Evolutionary conservation across 75 land plant species (phyloP).

Genomic region (Selaginella tamariscina): DNA sequence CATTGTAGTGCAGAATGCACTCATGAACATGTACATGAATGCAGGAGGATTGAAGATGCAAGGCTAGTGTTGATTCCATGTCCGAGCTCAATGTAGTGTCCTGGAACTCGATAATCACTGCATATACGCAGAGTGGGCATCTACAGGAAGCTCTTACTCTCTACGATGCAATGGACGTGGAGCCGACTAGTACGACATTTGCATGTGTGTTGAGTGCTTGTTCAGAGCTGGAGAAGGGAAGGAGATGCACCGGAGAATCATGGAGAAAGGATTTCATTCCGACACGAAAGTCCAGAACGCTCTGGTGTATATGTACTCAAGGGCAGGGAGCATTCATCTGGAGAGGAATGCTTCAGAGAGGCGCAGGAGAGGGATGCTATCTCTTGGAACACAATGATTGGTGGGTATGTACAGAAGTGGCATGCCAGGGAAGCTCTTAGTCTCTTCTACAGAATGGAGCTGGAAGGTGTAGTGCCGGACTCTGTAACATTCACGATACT

Average conservation of each 20-base stretch:
- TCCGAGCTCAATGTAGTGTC: background rate
- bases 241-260: background rate
- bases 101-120: background rate
- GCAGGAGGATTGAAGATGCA: background rate
- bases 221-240: background rate
- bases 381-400: constrained; percentile 8
- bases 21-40: background rate
- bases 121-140: background rate
- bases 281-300: background rate
- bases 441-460: background rate
- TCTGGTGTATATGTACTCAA: constrained; percentile 7
- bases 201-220: background rate
- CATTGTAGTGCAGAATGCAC: background rate
- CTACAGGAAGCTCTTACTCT: background rate
- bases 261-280: background rate
- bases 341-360: background rate
- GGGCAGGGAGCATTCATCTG: background rate
- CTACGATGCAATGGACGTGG: background rate
- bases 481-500: background rate
- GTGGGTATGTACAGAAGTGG: background rate
- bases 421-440: background rate
- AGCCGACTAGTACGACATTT: background rate
- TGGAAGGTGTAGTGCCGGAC: background rate
- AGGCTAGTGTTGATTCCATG: background rate
- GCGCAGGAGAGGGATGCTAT: background rate